Conservation (phyloP, 805 yeast genomes). For the Brettanomyces anomalus region DNA sequence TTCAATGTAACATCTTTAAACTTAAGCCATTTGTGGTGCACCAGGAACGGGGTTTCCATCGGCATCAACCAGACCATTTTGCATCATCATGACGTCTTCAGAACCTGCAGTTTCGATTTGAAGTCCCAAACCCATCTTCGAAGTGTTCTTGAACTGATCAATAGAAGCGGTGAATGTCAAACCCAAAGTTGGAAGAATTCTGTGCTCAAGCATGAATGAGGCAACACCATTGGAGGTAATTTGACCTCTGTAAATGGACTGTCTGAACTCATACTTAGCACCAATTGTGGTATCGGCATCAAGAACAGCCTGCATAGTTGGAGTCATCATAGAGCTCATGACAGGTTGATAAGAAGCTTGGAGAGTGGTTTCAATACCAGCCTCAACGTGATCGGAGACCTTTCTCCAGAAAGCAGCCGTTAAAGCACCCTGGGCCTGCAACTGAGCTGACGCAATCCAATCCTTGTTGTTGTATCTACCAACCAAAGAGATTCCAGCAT, state of each 20-base stretch:
- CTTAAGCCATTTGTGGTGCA: conserved; percentile 37
- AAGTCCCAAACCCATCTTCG: conserved; percentile 86
- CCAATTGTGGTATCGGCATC: conserved; percentile 93
- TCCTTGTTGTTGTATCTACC: conserved; percentile 81
- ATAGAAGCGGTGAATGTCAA: conserved; percentile 82
- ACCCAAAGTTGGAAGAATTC: conserved; percentile 85
- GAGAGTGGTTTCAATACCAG: conserved; percentile 82
- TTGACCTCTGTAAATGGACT: conserved; percentile 91
- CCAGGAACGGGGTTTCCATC: conserved; percentile 83
- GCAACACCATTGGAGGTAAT: conserved; percentile 88
- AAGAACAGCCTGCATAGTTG: conserved; percentile 72
- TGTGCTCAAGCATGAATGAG: conserved; percentile 82
- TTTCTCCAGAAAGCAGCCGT: conserved; percentile 90
- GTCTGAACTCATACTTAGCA: conserved; percentile 97
- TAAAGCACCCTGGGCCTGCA: conserved; percentile 87
- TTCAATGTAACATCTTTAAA: too few relatives aligned
- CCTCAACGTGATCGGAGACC: conserved; percentile 88
- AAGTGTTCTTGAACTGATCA: conserved; percentile 73
- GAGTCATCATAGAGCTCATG: conserved; percentile 66
- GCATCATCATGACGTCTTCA: conserved; percentile 87
- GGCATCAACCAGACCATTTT: conserved; percentile 74
- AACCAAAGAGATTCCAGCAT: conserved; percentile 81
- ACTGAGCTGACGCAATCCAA: conserved; percentile 92
- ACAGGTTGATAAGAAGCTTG: conserved; percentile 73
- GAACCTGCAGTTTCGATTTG: conserved; percentile 94